These are phyloP conservation scores for Sugiyamaella boreocaroliniensis DNA, from an alignment of 805 yeast genomes.

Conservation along the genomic window DNA sequence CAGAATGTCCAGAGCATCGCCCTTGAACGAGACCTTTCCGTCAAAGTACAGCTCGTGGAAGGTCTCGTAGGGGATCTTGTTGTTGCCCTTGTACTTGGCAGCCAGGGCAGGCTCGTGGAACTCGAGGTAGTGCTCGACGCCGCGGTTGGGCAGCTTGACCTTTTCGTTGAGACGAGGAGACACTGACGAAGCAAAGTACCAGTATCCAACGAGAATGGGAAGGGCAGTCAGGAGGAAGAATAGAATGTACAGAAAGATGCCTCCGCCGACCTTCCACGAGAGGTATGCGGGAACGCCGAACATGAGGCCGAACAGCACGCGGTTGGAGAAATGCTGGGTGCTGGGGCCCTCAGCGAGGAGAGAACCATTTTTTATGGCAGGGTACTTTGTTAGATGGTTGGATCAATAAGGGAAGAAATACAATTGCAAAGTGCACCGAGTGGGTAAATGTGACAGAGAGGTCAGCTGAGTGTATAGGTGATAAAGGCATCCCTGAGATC, in stretches of 20 bases:
- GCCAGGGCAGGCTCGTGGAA: conserved; percentile 70
- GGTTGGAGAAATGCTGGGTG: conserved; percentile 65
- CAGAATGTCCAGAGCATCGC: conserved; percentile 75
- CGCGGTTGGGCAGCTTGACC: conserved; percentile 66
- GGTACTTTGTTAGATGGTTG: conserved; percentile 34
- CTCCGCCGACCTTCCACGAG: conserved; percentile 58
- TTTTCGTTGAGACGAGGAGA: conserved; percentile 79
- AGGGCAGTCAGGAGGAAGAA: conserved; percentile 48
- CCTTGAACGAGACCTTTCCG: conserved; percentile 78
- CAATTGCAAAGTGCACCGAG: not conserved
- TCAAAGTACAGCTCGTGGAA: conserved; percentile 84
- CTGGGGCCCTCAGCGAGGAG: conserved; percentile 92
- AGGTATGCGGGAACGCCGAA: conserved; percentile 55
- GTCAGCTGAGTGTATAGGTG: too few relatives aligned
- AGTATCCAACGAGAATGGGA: conserved; percentile 74
- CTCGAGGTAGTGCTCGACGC: conserved; percentile 72
- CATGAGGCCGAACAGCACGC: conserved; percentile 43
- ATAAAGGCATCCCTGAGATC: too few relatives aligned
- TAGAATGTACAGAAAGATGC: conserved; percentile 55
- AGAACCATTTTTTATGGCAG: conserved; percentile 79
- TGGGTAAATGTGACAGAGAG: too few relatives aligned
- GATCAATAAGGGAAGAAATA: conserved; percentile 16
- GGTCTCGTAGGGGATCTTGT: conserved; percentile 86
- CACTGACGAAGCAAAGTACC: conserved; percentile 71
- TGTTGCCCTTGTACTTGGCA: conserved; percentile 60